Evolutionary conservation across 2,329 filamentous ascomycete genomes (phyloP), one percentile per base, ranked within the genome.

Genomic region (Dactylellina sp.): DNA sequence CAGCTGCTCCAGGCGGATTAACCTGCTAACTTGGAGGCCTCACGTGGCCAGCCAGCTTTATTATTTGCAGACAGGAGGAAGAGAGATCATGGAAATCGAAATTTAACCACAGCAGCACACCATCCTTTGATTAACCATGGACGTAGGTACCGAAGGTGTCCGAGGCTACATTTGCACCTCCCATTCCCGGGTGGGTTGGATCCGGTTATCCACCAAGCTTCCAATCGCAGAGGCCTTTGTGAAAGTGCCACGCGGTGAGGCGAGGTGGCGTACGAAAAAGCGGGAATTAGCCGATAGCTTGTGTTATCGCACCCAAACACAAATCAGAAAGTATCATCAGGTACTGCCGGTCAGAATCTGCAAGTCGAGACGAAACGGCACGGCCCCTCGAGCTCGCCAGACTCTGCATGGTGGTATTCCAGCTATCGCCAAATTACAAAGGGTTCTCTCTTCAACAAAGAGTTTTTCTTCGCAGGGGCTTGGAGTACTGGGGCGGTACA

Each of bases 1-100:
- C 68, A 72, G 66, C 68, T 72, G 57, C 66, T 71, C 44, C 49
- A 63, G 59, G 53, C 68, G 68, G 68, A 72, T 72, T 72, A 72
- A 72, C 68, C 65, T 60, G 65, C 14, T 18, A 24, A 32, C 42
- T 35, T 35, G n/a, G 24, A 35, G 16, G 18, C 40, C 52, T 72
- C 68, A 72, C 68, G 68, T 72, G 68, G 60, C 61, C 64, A 20
- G 20, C 24, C 35, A 7, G 37, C 20, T 61, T 55, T 24, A 24
- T 42, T 55, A 16, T 53, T 53, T 39, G 50, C 53, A 42, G 49
- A 24, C 42, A 5, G 4, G 28, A 32, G 52, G 28, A 9, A 60
- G 39, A 22, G 49, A 28, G 60, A 72, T 72, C 60, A 60, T 44
- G 60, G 28, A 60, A 72, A 65, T 72, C 60, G 52, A 55, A 55